phyloP scores from a whole-genome alignment of 2,329 filamentous ascomycete genomes.

The Penicillium sp. region DNA sequence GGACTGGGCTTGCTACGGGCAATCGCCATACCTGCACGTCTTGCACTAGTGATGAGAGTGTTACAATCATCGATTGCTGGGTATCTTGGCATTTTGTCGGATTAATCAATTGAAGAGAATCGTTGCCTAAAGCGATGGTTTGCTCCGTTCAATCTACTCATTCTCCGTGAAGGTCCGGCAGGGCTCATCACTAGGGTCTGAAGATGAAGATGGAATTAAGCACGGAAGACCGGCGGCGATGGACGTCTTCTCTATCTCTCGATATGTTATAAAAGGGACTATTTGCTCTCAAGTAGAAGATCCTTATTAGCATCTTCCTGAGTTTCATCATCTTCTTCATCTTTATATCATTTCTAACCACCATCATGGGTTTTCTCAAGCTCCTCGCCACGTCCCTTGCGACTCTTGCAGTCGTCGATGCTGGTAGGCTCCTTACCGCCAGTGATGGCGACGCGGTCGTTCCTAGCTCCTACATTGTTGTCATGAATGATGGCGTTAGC shows the following conservation, averaged over 20 bases:
- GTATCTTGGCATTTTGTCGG: slow-evolving; percentile 11
- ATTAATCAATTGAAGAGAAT: slow-evolving; percentile 7
- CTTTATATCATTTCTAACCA: background rate
- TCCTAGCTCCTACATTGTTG: slow-evolving; percentile 13
- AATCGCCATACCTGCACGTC: slow-evolving; percentile 6
- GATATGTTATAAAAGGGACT: slow-evolving; percentile 1
- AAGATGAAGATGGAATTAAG: slow-evolving; percentile 6
- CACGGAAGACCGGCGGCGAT: slow-evolving; percentile 13
- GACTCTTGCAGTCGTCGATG: slow-evolving; percentile 10
- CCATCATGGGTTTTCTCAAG: slow-evolving; percentile 11
- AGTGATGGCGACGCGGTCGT: slow-evolving; percentile 1
- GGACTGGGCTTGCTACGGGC: slow-evolving; percentile 3
- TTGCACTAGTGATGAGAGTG: slow-evolving; percentile 4
- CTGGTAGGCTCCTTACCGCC: slow-evolving; percentile 3
- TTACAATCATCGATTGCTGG: slow-evolving; percentile 10
- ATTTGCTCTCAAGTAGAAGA: slow-evolving; percentile 2
- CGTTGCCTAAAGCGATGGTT: slow-evolving; percentile 8
- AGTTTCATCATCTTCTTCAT: slow-evolving; percentile 2
- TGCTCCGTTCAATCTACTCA: slow-evolving; percentile 1
- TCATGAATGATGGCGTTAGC: slow-evolving; percentile 13
- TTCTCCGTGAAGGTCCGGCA: slow-evolving; percentile 2
- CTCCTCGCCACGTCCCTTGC: slow-evolving; percentile 7
- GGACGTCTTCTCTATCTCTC: background rate
- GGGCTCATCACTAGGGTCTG: slow-evolving; percentile 3
- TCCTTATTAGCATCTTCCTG: slow-evolving; percentile 6